A percentile compares a stretch with the other conserved stretches of the same genome.
These are phyloP conservation scores for Diaporthe eres DNA, from an alignment of 2,329 filamentous ascomycete species.

Conservation along the genomic window DNA sequence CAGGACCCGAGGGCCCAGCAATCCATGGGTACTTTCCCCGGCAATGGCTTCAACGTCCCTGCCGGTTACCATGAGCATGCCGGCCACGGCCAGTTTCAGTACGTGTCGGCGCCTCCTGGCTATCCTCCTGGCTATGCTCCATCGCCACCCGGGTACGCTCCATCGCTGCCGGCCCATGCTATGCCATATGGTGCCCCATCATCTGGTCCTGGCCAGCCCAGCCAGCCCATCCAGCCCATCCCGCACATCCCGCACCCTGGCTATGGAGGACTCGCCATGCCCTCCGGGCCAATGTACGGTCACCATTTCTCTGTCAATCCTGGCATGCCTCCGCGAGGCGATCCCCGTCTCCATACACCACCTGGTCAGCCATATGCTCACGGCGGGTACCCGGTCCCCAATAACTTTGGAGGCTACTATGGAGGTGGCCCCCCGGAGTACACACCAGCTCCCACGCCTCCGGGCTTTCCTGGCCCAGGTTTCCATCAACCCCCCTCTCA, in stretches of 20 bases:
- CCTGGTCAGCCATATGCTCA: background rate
- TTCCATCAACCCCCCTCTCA: background rate
- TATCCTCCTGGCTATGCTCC: background rate
- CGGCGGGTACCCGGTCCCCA: background rate
- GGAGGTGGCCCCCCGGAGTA: background rate
- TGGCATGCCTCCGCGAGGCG: background rate
- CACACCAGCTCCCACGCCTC: background rate
- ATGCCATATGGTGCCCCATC: background rate
- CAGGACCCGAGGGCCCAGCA: background rate
- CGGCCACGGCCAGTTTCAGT: background rate
- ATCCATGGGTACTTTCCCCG: background rate
- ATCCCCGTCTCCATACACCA: background rate
- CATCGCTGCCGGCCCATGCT: background rate
- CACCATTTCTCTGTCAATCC: background rate
- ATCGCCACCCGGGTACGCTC: background rate
- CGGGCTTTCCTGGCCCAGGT: background rate
- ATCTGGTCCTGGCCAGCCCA: background rate
- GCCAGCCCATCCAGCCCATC: background rate
- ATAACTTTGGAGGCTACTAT: background rate
- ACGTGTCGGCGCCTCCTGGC: background rate
- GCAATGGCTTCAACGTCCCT: background rate
- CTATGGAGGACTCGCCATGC: constrained; percentile 13
- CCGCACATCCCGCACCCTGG: background rate
- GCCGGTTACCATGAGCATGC: background rate
- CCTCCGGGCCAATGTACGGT: background rate